Conservation (phyloP, 2,329 filamentous ascomycete species). For the Penicillium sp. region DNA sequence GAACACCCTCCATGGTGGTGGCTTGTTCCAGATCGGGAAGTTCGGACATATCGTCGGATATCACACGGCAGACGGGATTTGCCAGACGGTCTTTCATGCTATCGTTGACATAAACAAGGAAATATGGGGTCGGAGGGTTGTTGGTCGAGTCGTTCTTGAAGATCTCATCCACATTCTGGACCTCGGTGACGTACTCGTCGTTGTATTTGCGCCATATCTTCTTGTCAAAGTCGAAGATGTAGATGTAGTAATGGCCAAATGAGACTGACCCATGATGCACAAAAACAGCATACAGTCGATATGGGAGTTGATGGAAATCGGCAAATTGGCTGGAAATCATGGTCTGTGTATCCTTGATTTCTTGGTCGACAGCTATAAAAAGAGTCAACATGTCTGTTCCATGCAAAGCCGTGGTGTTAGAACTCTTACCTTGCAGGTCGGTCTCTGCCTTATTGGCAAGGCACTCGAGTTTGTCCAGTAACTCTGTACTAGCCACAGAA, state of each 20-base stretch:
- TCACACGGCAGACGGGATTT: constrained; percentile 55
- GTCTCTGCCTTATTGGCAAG: constrained; percentile 45
- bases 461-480: constrained; percentile 45
- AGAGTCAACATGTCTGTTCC: background rate
- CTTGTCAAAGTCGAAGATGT: constrained; percentile 83
- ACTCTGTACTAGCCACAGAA: constrained; percentile 37
- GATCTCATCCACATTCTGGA: constrained; percentile 63
- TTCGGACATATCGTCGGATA: constrained; percentile 22
- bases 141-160: constrained; percentile 62
- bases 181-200: constrained; percentile 73
- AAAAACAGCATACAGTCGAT: constrained; percentile 86
- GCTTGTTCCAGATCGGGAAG: background rate
- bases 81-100: constrained; percentile 59
- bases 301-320: constrained; percentile 64
- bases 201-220: constrained; percentile 92
- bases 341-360: constrained; percentile 50
- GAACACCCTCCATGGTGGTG: constrained; percentile 19
- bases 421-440: constrained; percentile 46
- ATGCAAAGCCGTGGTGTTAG: background rate
- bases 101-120: constrained; percentile 77
- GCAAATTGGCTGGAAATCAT: constrained; percentile 60
- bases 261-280: constrained; percentile 70
- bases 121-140: constrained; percentile 72
- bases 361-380: constrained; percentile 34
- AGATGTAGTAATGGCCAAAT: constrained; percentile 94